These are phyloP conservation scores for Vigna mungo DNA, from an alignment of 306 rosid genomes.

Conservation along the genomic window DNA sequence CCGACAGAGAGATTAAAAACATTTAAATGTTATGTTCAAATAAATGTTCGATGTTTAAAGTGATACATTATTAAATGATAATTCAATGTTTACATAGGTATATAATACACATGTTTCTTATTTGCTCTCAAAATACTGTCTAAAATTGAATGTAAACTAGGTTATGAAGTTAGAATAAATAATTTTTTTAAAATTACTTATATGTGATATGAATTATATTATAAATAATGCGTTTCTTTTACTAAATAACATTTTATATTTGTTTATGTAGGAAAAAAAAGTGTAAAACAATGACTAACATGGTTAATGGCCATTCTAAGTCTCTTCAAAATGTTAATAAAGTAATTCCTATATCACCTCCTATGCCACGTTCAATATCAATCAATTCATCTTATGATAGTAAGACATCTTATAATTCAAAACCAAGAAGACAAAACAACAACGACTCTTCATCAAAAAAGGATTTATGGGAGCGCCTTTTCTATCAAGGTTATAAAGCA, in stretches of 20 bases:
- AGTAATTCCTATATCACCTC: constrained; percentile 60
- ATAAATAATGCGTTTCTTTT: not conserved
- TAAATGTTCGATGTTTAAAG: no score
- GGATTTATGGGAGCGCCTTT: constrained; percentile 78
- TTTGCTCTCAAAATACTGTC: no score
- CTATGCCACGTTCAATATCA: constrained; percentile 53
- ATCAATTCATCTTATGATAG: constrained; percentile 35
- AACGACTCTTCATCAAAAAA: constrained; percentile 53
- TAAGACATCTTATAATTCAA: constrained; percentile 35
- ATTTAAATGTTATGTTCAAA: no score
- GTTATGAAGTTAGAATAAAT: no score
- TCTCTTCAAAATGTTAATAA: constrained; percentile 44
- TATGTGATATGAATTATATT: not conserved
- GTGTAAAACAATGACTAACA: constrained; percentile 50
- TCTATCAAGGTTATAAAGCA: constrained; percentile 74
- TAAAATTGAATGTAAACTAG: no score
- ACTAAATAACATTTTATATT: not conserved
- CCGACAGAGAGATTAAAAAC: no score
- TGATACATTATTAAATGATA: no score
- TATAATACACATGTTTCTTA: no score
- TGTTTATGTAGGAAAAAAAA: constrained; percentile 40
- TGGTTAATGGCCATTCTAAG: constrained; percentile 13
- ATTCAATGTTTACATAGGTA: no score
- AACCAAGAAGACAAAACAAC: constrained; percentile 50
- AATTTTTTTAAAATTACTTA: not conserved